Base-by-base conservation (phyloP, 768 basidiomycete species). In the button mushroom (Agaricus bisporus) region DNA sequence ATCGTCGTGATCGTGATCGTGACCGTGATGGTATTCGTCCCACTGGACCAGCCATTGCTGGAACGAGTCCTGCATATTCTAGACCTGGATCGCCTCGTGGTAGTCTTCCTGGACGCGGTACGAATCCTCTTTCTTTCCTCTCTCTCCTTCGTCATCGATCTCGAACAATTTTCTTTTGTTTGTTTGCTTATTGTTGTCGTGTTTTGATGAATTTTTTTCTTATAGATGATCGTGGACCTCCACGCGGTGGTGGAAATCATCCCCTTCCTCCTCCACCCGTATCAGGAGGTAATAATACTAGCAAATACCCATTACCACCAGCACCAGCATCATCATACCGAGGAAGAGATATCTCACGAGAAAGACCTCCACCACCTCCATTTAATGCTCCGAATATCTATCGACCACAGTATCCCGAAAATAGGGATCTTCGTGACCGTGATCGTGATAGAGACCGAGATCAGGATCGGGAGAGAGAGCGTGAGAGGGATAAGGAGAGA, bases 341-440 rank as follows among this genome's bases (percentile, higher is more conserved):
- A 50, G 35, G 56, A 44, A 35, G 38, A 15, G 61, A 65, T 41
- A 22, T 64, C 15, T 70, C 74, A 14, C 64, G 68, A 55, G 73
- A 68, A 61, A 70, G 68, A 58, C 69, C 67, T 25, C 58, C 56
- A 42, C 48, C 56, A 26, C 38, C 17, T n/a, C 15, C 38, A n/a
- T 15, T 14, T 14, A 39, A 39, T n/a, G 38, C 38, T 38, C 50
- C 56, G 22, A 59, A 59, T 41, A 59, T 58, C 1, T 78, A 75
- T 54, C 68, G 76, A 41, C 66, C 75, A 22, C 73, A 77, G 29
- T 59, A 59, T 56, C 69, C 72, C 56, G 73, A 72, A 49, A 68
- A 70, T 54, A 66, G 73, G 54, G 68, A 73, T 20, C 45, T 66
- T 54, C 70, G 73, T 41, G 41, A 65, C 37, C 59, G 70, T 53